A percentile compares a stretch with the other conserved stretches of the same genome.
Conservation (phyloP, 305 asterid genomes). For the Salvia sclarea region DNA sequence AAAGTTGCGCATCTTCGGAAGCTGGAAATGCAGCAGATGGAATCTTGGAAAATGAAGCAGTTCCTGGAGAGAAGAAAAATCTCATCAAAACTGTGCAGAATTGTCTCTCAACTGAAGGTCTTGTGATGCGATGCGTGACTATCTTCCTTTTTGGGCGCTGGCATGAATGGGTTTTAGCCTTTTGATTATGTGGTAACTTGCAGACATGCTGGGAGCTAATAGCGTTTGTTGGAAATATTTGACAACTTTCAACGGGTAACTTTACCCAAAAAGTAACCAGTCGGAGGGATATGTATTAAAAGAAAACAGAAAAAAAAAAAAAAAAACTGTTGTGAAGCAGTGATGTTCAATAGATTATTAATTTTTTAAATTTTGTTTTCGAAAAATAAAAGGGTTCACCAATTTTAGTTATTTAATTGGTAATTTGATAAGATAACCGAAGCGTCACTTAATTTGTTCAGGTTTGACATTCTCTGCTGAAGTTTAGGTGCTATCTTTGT, state of each 20-base stretch:
- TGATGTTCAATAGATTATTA: slow-evolving; percentile 22
- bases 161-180: slow-evolving; percentile 5
- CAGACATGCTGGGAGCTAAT: neutral
- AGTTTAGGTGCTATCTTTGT: neutral
- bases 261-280: slow-evolving; percentile 19
- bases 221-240: neutral
- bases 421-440: slow-evolving; percentile 5
- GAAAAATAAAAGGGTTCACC: slow-evolving; percentile 27
- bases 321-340: slow-evolving; percentile 5
- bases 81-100: neutral
- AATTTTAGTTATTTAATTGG: slow-evolving; percentile 18
- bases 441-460: slow-evolving; percentile 13
- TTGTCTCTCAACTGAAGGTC: neutral
- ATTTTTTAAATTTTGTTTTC: neutral
- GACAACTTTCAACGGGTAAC: slow-evolving; percentile 14
- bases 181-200: slow-evolving; percentile 2
- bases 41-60: slow-evolving; percentile 26
- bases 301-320: neutral
- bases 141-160: neutral
- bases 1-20: slow-evolving; percentile 33
- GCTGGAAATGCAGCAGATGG: slow-evolving; percentile 16
- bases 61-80: slow-evolving; percentile 9
- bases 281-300: slow-evolving; percentile 28
- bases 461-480: slow-evolving; percentile 1
- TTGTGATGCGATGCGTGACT: neutral